Conservation (phyloP, 176 grass and related monocot species). For the Olyra latifolia region DNA sequence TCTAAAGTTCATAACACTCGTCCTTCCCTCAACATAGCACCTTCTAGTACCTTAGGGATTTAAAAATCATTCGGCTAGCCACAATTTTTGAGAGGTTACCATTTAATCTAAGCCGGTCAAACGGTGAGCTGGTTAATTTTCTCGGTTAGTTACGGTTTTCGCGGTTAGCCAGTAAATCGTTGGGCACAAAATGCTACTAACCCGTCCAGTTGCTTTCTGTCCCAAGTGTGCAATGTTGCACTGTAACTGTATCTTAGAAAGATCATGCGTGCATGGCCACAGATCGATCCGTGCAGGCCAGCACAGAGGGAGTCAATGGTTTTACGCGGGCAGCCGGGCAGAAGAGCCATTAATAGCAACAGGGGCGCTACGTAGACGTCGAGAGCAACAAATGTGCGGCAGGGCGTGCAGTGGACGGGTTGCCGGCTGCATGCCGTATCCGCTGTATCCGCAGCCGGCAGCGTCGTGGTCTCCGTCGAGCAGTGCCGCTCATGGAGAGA, state of each 20-base stretch:
- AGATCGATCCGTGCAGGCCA: neutral
- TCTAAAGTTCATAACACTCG: too few relatives aligned
- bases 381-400: neutral
- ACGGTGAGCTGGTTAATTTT: too few relatives aligned
- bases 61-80: too few relatives aligned
- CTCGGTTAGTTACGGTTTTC: too few relatives aligned
- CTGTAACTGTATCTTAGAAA: slow-evolving; percentile 33
- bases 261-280: slow-evolving; percentile 29
- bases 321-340: neutral
- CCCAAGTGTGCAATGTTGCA: neutral
- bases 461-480: neutral
- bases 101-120: too few relatives aligned
- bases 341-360: slow-evolving; percentile 4
- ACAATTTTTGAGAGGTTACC: too few relatives aligned
- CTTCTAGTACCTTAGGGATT: too few relatives aligned
- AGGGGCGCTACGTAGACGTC: neutral
- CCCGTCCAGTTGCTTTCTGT: too few relatives aligned
- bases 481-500: neutral
- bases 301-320: slow-evolving; percentile 27
- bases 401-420: neutral
- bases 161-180: too few relatives aligned
- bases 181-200: too few relatives aligned
- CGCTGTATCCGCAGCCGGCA: neutral
- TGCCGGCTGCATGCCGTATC: neutral
- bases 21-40: too few relatives aligned